Evolutionary conservation across 2,329 filamentous ascomycete genomes (phyloP).

Genomic region (Fusarium pseudocircinatum): DNA sequence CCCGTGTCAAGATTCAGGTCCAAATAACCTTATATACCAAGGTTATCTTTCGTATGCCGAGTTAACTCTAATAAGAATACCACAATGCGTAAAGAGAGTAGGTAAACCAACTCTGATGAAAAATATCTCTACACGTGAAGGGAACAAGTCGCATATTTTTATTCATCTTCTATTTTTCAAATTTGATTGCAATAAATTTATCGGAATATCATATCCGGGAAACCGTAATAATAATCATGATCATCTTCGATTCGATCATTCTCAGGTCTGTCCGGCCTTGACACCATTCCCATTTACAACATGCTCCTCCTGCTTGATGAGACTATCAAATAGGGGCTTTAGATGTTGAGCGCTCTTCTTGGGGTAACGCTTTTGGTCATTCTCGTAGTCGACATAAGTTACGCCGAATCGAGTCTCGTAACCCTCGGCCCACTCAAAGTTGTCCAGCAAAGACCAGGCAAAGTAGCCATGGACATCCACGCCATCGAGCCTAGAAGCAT

Average conservation of each 20-base stretch:
- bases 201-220: slow-evolving; percentile 1
- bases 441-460: slow-evolving; percentile 90
- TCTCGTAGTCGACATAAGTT: slow-evolving; percentile 82
- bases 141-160: not conserved
- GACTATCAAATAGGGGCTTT: slow-evolving; percentile 73
- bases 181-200: not conserved
- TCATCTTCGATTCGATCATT: not conserved
- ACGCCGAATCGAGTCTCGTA: slow-evolving; percentile 89
- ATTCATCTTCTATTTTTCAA: not conserved
- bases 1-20: not conserved
- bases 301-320: slow-evolving; percentile 68
- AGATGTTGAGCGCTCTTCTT: slow-evolving; percentile 86
- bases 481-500: slow-evolving; percentile 76
- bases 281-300: slow-evolving; percentile 13
- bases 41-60: not conserved
- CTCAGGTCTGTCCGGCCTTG: slow-evolving; percentile 25
- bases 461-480: slow-evolving; percentile 83
- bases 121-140: not conserved
- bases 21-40: not conserved
- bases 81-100: not conserved
- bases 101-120: not conserved
- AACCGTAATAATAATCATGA: not conserved
- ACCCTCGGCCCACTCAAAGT: slow-evolving; percentile 93
- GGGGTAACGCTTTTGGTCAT: slow-evolving; percentile 80
- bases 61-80: not conserved